Conservation (phyloP, 495 filamentous ascomycete genomes). For the Jackrogersella minutella region DNA sequence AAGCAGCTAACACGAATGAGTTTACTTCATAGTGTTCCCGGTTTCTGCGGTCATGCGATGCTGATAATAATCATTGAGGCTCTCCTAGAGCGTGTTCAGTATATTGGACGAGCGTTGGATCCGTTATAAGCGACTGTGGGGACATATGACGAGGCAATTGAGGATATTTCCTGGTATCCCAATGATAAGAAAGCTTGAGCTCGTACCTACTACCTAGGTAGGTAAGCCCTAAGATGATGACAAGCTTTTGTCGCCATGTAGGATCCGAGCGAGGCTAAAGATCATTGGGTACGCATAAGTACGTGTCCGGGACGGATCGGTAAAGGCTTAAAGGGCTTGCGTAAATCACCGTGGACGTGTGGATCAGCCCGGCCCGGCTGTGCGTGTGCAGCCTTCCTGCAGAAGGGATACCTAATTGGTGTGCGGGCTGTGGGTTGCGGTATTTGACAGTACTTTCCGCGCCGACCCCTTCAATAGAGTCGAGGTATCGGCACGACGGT, state of each 20-base stretch:
- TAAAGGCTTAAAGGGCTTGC: constrained; percentile 22
- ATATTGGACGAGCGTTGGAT: not conserved
- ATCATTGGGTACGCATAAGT: constrained; percentile 2
- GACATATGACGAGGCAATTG: too few species aligned
- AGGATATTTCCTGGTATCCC: too few species aligned
- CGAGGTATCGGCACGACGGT: not conserved
- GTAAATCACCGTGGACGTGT: constrained; percentile 23
- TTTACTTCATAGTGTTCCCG: not conserved
- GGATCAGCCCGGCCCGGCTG: constrained; percentile 9
- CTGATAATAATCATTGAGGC: not conserved
- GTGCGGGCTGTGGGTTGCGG: constrained; percentile 7
- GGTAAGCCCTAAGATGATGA: constrained; percentile 8
- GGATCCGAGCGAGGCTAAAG: not conserved
- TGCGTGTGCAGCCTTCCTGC: not conserved
- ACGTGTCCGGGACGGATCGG: constrained; percentile 27
- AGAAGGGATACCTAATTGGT: not conserved
- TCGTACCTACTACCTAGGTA: not conserved
- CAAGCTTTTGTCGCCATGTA: not conserved
- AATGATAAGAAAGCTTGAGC: not conserved
- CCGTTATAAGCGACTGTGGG: too few species aligned
- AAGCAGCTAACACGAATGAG: not conserved
- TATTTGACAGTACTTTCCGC: constrained; percentile 4
- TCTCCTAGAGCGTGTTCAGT: not conserved
- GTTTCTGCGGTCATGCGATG: not conserved
- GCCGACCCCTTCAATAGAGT: not conserved